A percentile compares a stretch with the other conserved stretches of the same genome.
Evolutionary conservation across 306 rosid genomes (phyloP).

Genomic region (Cucurbita maxima): DNA sequence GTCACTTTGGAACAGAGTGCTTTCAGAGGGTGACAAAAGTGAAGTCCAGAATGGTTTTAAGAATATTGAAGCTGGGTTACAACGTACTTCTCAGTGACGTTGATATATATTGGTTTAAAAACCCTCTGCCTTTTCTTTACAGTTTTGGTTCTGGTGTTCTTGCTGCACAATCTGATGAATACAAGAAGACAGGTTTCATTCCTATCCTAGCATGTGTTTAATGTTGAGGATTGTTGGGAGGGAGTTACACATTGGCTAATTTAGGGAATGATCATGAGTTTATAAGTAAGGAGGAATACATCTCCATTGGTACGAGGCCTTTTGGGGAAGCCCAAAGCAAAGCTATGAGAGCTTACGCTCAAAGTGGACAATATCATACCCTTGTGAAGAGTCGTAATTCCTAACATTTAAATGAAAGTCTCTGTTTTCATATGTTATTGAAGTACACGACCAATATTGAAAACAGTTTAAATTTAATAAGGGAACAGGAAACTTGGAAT

Average conservation of each 20-base stretch:
- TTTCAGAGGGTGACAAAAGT: slow-evolving; percentile 95
- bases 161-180: slow-evolving; percentile 82
- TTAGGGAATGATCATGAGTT: too few relatives aligned
- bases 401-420: background rate
- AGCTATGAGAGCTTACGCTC: too few relatives aligned
- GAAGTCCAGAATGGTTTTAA: slow-evolving; percentile 71
- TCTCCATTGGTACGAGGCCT: too few relatives aligned
- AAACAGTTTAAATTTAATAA: background rate
- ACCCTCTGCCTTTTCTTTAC: slow-evolving; percentile 53
- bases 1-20: slow-evolving; percentile 91
- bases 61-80: slow-evolving; percentile 72
- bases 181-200: slow-evolving; percentile 47
- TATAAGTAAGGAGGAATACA: too few relatives aligned
- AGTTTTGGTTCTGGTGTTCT: slow-evolving; percentile 58
- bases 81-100: slow-evolving; percentile 87
- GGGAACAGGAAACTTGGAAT: background rate
- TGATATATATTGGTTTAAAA: slow-evolving; percentile 78
- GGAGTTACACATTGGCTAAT: too few relatives aligned
- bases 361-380: too few relatives aligned
- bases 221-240: too few relatives aligned
- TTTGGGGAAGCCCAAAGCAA: too few relatives aligned
- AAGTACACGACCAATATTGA: background rate
- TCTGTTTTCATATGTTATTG: background rate
- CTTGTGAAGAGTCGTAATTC: too few relatives aligned
- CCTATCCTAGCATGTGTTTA: background rate